Conservation (phyloP, 257 asterid genomes). For the Petunia axillaris region DNA sequence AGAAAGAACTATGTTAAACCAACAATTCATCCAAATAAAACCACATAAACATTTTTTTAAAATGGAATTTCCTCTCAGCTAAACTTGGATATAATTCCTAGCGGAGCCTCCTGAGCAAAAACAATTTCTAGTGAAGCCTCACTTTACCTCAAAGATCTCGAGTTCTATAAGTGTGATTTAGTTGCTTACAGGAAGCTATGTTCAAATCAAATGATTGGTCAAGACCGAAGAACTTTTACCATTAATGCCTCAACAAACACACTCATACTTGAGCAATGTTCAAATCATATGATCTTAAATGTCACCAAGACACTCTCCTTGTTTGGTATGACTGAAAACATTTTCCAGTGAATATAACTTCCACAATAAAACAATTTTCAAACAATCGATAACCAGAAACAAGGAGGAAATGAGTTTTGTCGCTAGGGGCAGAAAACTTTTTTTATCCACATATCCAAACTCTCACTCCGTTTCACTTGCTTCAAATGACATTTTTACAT, state of each 20-base stretch:
- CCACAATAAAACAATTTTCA: not conserved
- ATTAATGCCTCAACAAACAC: not conserved
- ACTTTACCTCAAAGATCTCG: not conserved
- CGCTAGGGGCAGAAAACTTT: too few species aligned
- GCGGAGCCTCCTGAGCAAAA: not conserved
- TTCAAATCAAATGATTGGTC: not conserved
- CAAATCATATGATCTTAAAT: not conserved
- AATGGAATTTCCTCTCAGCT: not conserved
- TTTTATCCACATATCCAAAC: too few species aligned
- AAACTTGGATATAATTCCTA: not conserved
- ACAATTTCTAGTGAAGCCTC: not conserved
- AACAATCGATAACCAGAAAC: not conserved
- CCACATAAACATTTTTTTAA: not conserved
- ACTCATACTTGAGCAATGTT: not conserved
- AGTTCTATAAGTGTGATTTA: not conserved
- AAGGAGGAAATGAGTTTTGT: too few species aligned
- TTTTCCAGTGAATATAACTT: not conserved
- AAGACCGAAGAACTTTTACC: not conserved
- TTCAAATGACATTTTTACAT: not conserved
- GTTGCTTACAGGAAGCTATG: not conserved
- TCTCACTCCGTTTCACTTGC: not conserved
- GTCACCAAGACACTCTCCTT: not conserved
- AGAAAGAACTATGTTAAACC: not conserved
- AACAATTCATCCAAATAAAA: not conserved
- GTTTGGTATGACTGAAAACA: not conserved